Conservation (phyloP, 306 rosid species). For the Glycine tomentella region DNA sequence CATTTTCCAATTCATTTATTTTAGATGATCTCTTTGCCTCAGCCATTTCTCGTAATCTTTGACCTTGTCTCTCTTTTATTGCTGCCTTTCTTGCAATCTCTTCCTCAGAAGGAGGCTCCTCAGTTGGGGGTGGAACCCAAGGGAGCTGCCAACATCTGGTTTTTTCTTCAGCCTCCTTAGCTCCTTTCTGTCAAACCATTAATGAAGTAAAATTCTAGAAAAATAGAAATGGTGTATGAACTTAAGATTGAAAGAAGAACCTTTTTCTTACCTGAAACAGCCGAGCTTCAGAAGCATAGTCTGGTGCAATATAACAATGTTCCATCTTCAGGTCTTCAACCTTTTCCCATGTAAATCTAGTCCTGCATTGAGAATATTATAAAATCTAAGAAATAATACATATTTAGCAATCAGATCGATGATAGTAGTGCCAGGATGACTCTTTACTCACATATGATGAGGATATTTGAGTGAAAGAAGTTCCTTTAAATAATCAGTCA, state of each 20-base stretch:
- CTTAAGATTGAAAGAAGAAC: slow-evolving; percentile 35
- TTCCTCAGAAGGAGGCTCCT: slow-evolving; percentile 97
- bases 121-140: slow-evolving; percentile 93
- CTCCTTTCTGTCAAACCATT: slow-evolving; percentile 61
- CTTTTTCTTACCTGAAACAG: slow-evolving; percentile 72
- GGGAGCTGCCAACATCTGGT: slow-evolving; percentile 97
- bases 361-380: slow-evolving; percentile 60
- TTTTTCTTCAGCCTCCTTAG: slow-evolving; percentile 85
- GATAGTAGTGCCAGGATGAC: slow-evolving; percentile 40
- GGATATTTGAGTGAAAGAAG: slow-evolving; percentile 95
- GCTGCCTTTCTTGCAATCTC: slow-evolving; percentile 99
- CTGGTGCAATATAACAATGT: slow-evolving; percentile 83
- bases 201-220: slow-evolving; percentile 35
- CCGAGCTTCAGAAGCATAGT: slow-evolving; percentile 77
- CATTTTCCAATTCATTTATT: slow-evolving; percentile 95
- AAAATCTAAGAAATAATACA: slow-evolving; percentile 17
- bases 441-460: slow-evolving; percentile 76
- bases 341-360: slow-evolving; percentile 95
- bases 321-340: slow-evolving; percentile 98
- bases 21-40: slow-evolving; percentile 92
- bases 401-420: slow-evolving; percentile 27
- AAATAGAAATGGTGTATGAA: slow-evolving; percentile 32
- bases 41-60: slow-evolving; percentile 97
- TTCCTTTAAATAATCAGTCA: slow-evolving; percentile 90
- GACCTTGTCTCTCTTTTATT: slow-evolving; percentile 90